Base-by-base conservation (phyloP, 163 green algal genomes). In the Chlorella variabilis region DNA sequence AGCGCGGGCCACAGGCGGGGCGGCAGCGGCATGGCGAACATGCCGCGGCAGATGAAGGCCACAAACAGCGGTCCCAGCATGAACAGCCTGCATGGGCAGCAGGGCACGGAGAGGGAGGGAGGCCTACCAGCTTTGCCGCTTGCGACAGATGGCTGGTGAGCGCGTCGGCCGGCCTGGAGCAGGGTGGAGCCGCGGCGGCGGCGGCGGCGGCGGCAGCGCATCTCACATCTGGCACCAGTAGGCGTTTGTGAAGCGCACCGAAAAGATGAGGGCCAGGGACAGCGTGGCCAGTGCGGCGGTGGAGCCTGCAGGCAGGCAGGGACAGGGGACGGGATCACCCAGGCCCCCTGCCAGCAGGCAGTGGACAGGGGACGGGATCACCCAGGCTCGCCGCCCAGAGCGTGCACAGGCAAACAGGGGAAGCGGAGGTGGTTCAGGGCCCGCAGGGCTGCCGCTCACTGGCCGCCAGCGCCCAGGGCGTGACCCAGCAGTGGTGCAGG, bases 181-280 rank as follows among this genome's bases (percentile, higher is more conserved):
- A n/a, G n/a, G n/a, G n/a, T n/a, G n/a, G n/a, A n/a, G n/a, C n/a
- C n/a, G n/a, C n/a, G n/a, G n/a, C n/a, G n/a, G n/a, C n/a, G n/a
- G n/a, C n/a, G n/a, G n/a, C n/a, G n/a, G n/a, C 54, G 25, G 54
- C 59, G 21, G 29, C 8, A 5, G 8, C 18, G 56, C 56, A 11
- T 20, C 38, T 29, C 18, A 39, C 63, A 71, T 71, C 34, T 71
- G 63, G 63, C 63, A 71, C 34, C 21, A n/a, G 36, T 71, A 71
- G 34, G 63, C 63, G 9, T 41, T 48, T 29, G 63, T 41, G 21
- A 51, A 31, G 11, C 38, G 38, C 15, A 49, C 34, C 3, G 34
- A 51, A 15, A 71, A 71, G 34, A 71, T 71, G 34, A 71, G 63
- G 34, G 63, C 63, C 63, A 71, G 63, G 34, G 34, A 51, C 31